Base-by-base conservation (phyloP, 441 rosid genomes). In the Euphorbia corollata region DNA sequence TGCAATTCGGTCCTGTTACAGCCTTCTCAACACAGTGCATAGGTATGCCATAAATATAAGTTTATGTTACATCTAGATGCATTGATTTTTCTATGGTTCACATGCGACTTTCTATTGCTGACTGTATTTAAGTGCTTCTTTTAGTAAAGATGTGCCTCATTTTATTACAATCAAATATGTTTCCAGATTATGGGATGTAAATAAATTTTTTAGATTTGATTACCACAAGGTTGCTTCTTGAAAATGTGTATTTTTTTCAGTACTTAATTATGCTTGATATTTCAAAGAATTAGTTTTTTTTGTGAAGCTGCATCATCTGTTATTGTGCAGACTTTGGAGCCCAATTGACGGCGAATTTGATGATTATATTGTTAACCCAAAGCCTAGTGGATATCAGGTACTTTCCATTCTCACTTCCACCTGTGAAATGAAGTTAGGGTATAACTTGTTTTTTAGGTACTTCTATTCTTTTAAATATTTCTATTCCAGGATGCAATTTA, bases 371-470 rank as follows among this genome's bases (percentile, higher is more conserved):
- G 82, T 88, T 63, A 88, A 88, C 70, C 94, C 94, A 56, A 88
- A 88, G 75, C 82, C 88, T 54, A 88, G 89, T 69, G 94, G 94
- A 64, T 88, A 88, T 77, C 94, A 88, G 94, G 94, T 88, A 76
- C 32, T 38, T 65, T 57, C 60, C 30, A 30, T 15, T 64, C 12
- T 18, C 9, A 75, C 45, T 51, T 56, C 7, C 41, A 23, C 43
- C n/a, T n/a, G 50, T 68, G 22, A 34, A 58, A 43, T 27, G 36
- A 0, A 51, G 61, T 69, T 18, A 32, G 61, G 43, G 15, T 20
- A 27, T 20, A 13, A 27, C 8, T 18, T n/a, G 23, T n/a, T 41
- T 9, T 16, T 41, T 12, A 30, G 58, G 54, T n/a, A 18, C 30
- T 22, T 43, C 27, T 19, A 19, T 32, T 5, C 7, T 16, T 10